Base-by-base conservation (phyloP, 768 basidiomycete species). In the Phanerodontia chrysosporium region DNA sequence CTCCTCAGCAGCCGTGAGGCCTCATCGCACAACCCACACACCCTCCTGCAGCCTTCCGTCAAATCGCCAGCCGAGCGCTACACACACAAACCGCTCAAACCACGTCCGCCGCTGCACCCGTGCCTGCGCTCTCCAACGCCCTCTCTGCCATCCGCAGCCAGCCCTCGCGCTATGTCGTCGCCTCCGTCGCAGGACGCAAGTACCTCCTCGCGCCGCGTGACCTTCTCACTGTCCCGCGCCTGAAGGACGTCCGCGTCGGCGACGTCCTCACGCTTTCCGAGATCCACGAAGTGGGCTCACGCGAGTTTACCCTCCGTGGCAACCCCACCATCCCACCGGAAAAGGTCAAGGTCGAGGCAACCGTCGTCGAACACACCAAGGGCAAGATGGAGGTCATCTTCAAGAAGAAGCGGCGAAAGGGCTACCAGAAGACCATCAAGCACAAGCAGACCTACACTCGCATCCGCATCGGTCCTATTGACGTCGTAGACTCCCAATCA, bases 381-480 rank as follows among this genome's bases (percentile, higher is more conserved):
- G 91, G 93, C 8, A 81, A 83, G 55, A 89, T 98, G 90, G 90
- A 96, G 74, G 81, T 79, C 66, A 90, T 91, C 56, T 84, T 95
- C 76, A 97, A 98, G 80, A 96, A 95, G 79, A 99, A 98, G 80
- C 78, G 95, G 75, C 87, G 97, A 86, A 98, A 98, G 79, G 95
- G 96, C 10, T 98, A 98, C 76, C 85, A 90, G 75, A 92, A 92
- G 76, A 94, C 92, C 8, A 92, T 98, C 63, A 82, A 85, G 71
- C 89, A 93, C 73, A 98, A 98, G 74, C 93, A 95, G 70, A 90
- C 89, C 1, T 98, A 91, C 77, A 98, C 96, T n/a, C 84, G 95
- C 69, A 81, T 99, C 59, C 82, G 95, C 53, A 89, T 99, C 64
- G 94, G 95, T 21, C 80, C 87, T 48, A 94, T 99, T 63, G 71